Base-by-base conservation (phyloP, 768 basidiomycete genomes). In the Leccinum arenicola region DNA sequence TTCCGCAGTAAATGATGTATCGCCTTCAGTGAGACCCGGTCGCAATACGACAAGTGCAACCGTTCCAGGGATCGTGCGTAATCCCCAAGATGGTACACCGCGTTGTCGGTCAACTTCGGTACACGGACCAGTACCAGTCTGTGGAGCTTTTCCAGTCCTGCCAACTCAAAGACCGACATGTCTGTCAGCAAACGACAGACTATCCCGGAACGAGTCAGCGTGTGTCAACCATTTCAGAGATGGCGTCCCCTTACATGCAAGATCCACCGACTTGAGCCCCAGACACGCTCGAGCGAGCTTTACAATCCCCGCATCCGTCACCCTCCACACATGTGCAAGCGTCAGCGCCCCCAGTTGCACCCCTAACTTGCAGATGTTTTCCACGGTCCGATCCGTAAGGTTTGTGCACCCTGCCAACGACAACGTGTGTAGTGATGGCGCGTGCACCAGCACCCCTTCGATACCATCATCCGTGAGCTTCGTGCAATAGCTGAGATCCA, bases 141-240 rank as follows among this genome's bases (percentile, higher is more conserved):
- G 57, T 85, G 86, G 35, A 98, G 80, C 27, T 82, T 81, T 23
- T 81, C 77, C 51, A 95, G 77, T 17, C 78, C 77, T 8, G 89
- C 87, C 49, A 97, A 74, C 76, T 94, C 93, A 67, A 88, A 83
- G 23, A 95, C 85, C 50, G 87, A 83, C 79, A 91, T 80, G 72
- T 98, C 94, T 59, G 93, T 95, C 57, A 98, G 75, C 59, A 84
- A 81, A 29, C 86, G 80, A 75, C 93, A 95, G 75, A 89, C 91
- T 93, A 61, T 58, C 58, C 27, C 12, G n/a, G 38, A 45, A 6
- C 17, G 1, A 29, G 55, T 73, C 59, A 70, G 66, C 35, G 56
- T 45, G 56, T 21, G 3, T 1, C 14, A 54, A 50, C 54, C 35
- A 54, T 60, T 15, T 3, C 23, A 59, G 23, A 64, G 58, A 54